Conservation (phyloP, 192 early-diverging fungal species). For the Cetraspora pellucida region DNA sequence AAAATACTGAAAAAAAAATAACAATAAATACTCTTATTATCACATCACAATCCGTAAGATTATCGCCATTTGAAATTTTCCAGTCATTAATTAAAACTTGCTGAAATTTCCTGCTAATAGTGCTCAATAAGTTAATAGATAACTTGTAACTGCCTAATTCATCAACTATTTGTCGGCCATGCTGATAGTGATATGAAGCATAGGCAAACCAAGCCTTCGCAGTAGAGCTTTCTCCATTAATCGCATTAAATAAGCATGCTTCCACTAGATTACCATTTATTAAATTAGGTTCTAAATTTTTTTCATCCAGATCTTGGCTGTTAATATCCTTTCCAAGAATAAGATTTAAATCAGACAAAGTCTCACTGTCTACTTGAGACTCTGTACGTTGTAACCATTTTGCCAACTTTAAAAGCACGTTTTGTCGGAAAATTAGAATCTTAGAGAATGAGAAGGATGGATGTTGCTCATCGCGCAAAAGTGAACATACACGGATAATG, state of each 20-base stretch:
- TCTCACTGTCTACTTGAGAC: not conserved
- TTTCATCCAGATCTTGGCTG: not conserved
- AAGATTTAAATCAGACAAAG: not conserved
- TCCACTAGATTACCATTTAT: constrained; percentile 17
- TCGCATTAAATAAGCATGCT: constrained; percentile 48
- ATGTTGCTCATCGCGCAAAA: constrained; percentile 34
- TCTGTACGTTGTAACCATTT: constrained; percentile 42
- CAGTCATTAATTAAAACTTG: constrained; percentile 21
- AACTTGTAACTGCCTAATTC: constrained; percentile 38
- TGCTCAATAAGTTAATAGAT: constrained; percentile 20
- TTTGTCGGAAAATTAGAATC: constrained; percentile 32
- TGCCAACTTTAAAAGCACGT: constrained; percentile 44
- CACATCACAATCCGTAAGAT: not conserved
- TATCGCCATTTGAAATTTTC: not conserved
- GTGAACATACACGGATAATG: constrained; percentile 2
- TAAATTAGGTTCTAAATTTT: not conserved
- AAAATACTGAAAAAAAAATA: too few species aligned
- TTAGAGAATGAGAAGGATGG: constrained; percentile 7
- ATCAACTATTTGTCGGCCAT: constrained; percentile 60
- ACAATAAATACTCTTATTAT: too few species aligned
- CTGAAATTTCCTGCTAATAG: constrained; percentile 16
- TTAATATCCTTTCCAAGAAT: not conserved
- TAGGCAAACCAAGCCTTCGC: constrained; percentile 66
- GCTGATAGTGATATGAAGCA: constrained; percentile 58
- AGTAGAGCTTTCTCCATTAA: constrained; percentile 39